A percentile compares a stretch with the other conserved stretches of the same genome.
Evolutionary conservation across 2,329 filamentous ascomycete species (phyloP).

Genomic region (Pseudopithomyces maydicus): DNA sequence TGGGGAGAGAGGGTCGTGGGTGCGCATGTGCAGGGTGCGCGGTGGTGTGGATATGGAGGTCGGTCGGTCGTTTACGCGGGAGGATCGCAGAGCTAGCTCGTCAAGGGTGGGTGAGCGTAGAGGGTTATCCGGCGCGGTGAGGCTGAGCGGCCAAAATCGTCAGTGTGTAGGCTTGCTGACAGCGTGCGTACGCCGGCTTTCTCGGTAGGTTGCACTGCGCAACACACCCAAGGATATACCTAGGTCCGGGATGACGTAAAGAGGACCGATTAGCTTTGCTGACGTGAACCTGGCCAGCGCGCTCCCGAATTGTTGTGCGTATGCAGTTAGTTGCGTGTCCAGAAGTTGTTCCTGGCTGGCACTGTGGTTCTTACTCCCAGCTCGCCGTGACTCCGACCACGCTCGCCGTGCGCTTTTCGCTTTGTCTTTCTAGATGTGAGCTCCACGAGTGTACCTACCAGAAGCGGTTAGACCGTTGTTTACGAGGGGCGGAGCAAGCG

Average conservation of each 20-base stretch:
- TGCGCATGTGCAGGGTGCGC: constrained; percentile 15
- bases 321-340: not conserved
- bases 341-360: no score
- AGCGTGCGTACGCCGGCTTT: constrained; percentile 4
- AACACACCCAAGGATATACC: constrained; percentile 1
- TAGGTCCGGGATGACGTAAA: constrained; percentile 16
- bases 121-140: not conserved
- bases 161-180: constrained; percentile 2
- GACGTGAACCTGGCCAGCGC: not conserved
- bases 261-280: not conserved
- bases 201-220: constrained; percentile 3
- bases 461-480: not conserved
- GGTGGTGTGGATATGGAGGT: not conserved
- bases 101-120: constrained; percentile 3
- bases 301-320: not conserved
- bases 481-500: not conserved
- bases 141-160: constrained; percentile 2
- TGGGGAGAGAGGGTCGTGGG: constrained; percentile 16
- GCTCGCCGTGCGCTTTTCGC: not conserved
- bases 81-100: not conserved
- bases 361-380: no score
- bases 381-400: no score
- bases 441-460: not conserved
- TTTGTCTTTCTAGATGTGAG: not conserved
- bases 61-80: constrained; percentile 3